These are phyloP conservation scores for Cercospora beticola DNA, from an alignment of 2,329 filamentous ascomycete genomes.

Conservation along the genomic window DNA sequence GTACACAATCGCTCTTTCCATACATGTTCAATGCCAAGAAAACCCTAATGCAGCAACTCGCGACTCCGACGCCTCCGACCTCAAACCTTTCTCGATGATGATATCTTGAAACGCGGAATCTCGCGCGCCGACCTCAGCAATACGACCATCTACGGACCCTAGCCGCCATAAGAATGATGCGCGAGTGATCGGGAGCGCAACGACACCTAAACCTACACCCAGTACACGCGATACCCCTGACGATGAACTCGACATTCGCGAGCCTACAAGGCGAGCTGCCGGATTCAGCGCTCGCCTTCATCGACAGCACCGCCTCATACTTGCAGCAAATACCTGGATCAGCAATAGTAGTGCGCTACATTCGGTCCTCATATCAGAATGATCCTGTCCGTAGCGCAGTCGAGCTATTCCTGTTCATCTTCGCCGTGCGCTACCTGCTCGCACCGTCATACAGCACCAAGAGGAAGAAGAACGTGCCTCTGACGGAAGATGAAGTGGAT, in stretches of 20 bases:
- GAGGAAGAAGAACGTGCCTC: slow-evolving; percentile 82
- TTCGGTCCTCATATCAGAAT: slow-evolving; percentile 96
- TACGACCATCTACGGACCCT: neutral
- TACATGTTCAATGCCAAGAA: neutral
- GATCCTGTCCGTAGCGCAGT: slow-evolving; percentile 92
- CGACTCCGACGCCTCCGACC: neutral
- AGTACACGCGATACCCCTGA: neutral
- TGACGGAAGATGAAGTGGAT: slow-evolving; percentile 95
- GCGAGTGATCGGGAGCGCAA: neutral
- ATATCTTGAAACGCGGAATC: neutral
- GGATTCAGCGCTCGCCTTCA: slow-evolving; percentile 55
- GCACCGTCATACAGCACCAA: slow-evolving; percentile 89
- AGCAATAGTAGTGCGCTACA: slow-evolving; percentile 89
- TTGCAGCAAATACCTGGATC: slow-evolving; percentile 94
- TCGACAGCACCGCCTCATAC: slow-evolving; percentile 55
- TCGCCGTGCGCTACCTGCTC: slow-evolving; percentile 90
- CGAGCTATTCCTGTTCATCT: slow-evolving; percentile 89
- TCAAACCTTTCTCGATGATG: slow-evolving; percentile 1
- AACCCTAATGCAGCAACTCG: slow-evolving; percentile 1
- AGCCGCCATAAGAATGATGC: neutral
- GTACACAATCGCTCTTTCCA: neutral
- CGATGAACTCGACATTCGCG: slow-evolving; percentile 27
- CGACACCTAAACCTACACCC: neutral
- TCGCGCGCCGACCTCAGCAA: neutral
- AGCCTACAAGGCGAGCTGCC: slow-evolving; percentile 53